Evolutionary conservation across 805 yeast species (phyloP), one percentile per base, ranked within the genome.

Genomic region (Candida takata): DNA sequence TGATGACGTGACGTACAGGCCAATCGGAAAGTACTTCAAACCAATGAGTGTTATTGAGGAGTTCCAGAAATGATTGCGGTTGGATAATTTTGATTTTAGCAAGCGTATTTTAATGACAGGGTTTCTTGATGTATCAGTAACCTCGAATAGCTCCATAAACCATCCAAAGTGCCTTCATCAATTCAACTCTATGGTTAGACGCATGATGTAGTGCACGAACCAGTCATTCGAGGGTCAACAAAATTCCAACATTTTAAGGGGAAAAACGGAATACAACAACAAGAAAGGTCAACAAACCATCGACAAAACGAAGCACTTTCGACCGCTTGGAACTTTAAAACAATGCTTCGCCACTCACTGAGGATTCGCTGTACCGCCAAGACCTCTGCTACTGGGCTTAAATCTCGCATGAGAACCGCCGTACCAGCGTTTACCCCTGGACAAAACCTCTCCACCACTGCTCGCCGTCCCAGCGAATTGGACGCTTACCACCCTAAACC

Each of bases 31-130:
- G 9, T 64, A 60, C 40, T 37, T 39, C n/a, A 45, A 42, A 34
- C 68, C 71, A 12, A 36, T 45, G 4, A 58, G 67, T 18, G 69
- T 67, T 11, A 64, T 66, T 32, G 59, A 64, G 29, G 68, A 66
- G 38, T 49, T 31, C 21, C 23, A 20, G 23, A 20, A 20, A 10
- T 20, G 10, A 20, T 8, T 20, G 7, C n/a, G n/a, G n/a, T n/a
- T n/a, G n/a, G n/a, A n/a, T n/a, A n/a, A n/a, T n/a, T n/a, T n/a
- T n/a, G n/a, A n/a, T n/a, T n/a, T n/a, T n/a, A n/a, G n/a, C n/a
- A n/a, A n/a, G n/a, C n/a, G n/a, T n/a, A n/a, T n/a, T n/a, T n/a
- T n/a, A n/a, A n/a, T n/a, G n/a, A n/a, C n/a, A n/a, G n/a, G n/a
- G n/a, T n/a, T n/a, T n/a, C n/a, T n/a, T n/a, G n/a, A n/a, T n/a